These are phyloP conservation scores for Helicostylum pulchrum DNA, from an alignment of 192 early-diverging fungal genomes.

Conservation along the genomic window DNA sequence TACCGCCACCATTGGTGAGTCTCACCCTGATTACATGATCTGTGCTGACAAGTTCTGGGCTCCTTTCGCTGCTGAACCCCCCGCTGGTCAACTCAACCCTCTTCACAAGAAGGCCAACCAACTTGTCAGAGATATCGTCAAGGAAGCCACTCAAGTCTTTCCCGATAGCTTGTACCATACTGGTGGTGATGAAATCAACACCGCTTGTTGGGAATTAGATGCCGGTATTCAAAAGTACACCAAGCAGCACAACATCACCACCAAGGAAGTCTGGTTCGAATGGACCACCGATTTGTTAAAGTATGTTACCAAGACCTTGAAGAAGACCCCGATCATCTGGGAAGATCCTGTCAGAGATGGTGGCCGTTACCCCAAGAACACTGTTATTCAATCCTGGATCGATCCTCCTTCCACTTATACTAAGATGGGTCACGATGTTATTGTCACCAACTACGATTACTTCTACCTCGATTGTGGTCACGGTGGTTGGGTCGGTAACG, in stretches of 20 bases:
- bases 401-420: conserved; percentile 50
- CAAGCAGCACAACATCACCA: conserved; percentile 12
- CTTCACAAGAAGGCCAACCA: conserved; percentile 56
- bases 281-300: conserved; percentile 16
- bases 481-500: conserved; percentile 66
- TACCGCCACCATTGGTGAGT: conserved; percentile 42
- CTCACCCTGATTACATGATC: conserved; percentile 55
- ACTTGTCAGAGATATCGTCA: conserved; percentile 56
- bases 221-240: conserved; percentile 33
- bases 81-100: conserved; percentile 78
- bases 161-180: conserved; percentile 71
- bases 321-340: conserved; percentile 67
- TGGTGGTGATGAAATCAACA: conserved; percentile 73
- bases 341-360: conserved; percentile 64
- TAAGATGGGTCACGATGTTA: conserved; percentile 60
- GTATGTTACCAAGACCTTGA: conserved; percentile 6
- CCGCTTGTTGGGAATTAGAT: conserved; percentile 53
- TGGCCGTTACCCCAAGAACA: conserved; percentile 43
- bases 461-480: conserved; percentile 77
- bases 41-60: conserved; percentile 60
- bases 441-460: conserved; percentile 59
- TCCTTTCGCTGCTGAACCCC: conserved; percentile 69
- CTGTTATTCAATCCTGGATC: conserved; percentile 68
- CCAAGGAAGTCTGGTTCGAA: conserved; percentile 23
- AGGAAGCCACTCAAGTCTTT: conserved; percentile 62